These are phyloP conservation scores for Aspergillus leporis DNA, from an alignment of 495 filamentous ascomycete species.

Conservation along the genomic window DNA sequence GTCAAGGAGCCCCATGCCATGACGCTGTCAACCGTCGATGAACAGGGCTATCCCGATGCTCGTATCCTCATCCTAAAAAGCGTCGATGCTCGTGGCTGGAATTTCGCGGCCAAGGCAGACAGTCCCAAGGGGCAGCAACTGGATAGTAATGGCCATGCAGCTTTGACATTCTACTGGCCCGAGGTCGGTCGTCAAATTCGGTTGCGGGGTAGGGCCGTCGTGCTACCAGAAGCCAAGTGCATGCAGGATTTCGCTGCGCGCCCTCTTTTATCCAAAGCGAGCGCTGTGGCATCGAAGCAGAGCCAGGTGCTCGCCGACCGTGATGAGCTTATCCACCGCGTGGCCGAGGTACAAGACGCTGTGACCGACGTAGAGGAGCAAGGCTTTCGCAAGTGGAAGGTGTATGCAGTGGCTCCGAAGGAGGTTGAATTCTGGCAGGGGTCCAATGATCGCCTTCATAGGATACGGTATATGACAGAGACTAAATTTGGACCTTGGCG, in stretches of 20 bases:
- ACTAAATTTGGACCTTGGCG: slow-evolving; percentile 6
- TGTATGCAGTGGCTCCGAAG: slow-evolving; percentile 16
- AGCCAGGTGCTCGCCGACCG: slow-evolving; percentile 11
- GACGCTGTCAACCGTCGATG: slow-evolving; percentile 22
- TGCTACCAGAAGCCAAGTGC: slow-evolving; percentile 14
- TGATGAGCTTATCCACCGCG: background rate
- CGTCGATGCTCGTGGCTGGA: slow-evolving; percentile 21
- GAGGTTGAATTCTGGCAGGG: slow-evolving; percentile 20
- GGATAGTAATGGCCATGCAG: background rate
- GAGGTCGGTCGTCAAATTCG: slow-evolving; percentile 18
- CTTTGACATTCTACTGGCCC: slow-evolving; percentile 25
- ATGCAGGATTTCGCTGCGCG: slow-evolving; percentile 14
- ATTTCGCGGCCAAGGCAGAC: slow-evolving; percentile 21
- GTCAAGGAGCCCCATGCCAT: slow-evolving; percentile 22
- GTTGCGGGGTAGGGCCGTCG: slow-evolving; percentile 9
- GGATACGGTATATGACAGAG: slow-evolving; percentile 5
- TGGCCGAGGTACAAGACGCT: slow-evolving; percentile 1
- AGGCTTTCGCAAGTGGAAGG: slow-evolving; percentile 16
- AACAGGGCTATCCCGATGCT: slow-evolving; percentile 19
- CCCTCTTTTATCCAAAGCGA: slow-evolving; percentile 11
- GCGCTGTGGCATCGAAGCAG: slow-evolving; percentile 20
- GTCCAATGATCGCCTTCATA: slow-evolving; percentile 11
- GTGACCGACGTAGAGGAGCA: background rate
- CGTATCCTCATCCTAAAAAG: slow-evolving; percentile 24
- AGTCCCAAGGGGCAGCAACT: slow-evolving; percentile 20